phyloP scores from a whole-genome alignment of 495 filamentous ascomycete species.

The Aspergillus sclerotiicarbonarius region DNA sequence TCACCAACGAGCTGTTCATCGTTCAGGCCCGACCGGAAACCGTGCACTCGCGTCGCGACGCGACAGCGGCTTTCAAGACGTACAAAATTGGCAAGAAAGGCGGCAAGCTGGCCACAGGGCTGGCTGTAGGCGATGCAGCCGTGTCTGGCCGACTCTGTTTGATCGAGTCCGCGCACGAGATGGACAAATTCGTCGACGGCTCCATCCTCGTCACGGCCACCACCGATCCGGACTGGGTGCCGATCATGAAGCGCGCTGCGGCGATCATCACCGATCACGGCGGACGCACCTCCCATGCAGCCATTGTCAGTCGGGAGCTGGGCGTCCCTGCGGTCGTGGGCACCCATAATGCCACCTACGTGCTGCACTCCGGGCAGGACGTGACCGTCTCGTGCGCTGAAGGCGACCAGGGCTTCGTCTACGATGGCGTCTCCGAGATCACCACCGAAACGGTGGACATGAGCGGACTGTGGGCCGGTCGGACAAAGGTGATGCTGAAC shows the following conservation, averaged over 20 bases:
- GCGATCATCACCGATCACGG: constrained; percentile 40
- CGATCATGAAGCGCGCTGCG: constrained; percentile 35
- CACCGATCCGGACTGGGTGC: constrained; percentile 40
- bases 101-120: constrained; percentile 22
- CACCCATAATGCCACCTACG: constrained; percentile 29
- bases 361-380: constrained; percentile 35
- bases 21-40: constrained; percentile 40
- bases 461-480: constrained; percentile 8
- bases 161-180: constrained; percentile 26
- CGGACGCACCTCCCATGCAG: constrained; percentile 39
- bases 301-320: constrained; percentile 40
- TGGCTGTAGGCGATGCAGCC: constrained; percentile 34
- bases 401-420: constrained; percentile 34
- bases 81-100: constrained; percentile 29
- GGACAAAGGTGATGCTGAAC: constrained; percentile 28
- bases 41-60: constrained; percentile 31
- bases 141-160: constrained; percentile 32
- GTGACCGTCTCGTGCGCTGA: constrained; percentile 40
- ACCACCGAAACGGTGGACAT: constrained; percentile 26
- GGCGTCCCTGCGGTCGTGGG: constrained; percentile 36
- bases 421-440: constrained; percentile 30
- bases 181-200: constrained; percentile 29
- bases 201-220: constrained; percentile 30
- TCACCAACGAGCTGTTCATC: constrained; percentile 32
- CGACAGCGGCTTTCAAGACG: constrained; percentile 25